phyloP scores from a whole-genome alignment of 1,284 basidiomycete genomes.

The Inonotus hispidus region DNA sequence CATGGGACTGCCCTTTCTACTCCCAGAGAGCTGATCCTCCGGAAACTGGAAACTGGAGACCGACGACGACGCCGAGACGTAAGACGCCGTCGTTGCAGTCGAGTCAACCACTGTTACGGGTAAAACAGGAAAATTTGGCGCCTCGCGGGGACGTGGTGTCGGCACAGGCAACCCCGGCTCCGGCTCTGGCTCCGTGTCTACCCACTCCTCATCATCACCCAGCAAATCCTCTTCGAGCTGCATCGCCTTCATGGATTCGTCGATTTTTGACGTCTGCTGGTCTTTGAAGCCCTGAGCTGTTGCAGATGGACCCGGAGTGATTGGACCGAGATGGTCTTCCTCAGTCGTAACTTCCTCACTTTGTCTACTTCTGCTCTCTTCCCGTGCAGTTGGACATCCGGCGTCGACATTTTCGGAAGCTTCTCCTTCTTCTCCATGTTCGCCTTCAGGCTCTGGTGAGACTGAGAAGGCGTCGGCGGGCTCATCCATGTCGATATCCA shows the following conservation, averaged over 20 bases:
- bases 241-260: constrained; percentile 25
- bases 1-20: constrained; percentile 8
- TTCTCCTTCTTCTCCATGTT: constrained; percentile 31
- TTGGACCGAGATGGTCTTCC: constrained; percentile 59
- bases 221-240: constrained; percentile 32
- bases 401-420: constrained; percentile 23
- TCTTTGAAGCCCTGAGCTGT: constrained; percentile 20
- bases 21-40: background rate
- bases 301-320: constrained; percentile 51
- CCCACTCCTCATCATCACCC: constrained; percentile 66
- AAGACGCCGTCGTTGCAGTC: constrained; percentile 16
- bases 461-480: constrained; percentile 39
- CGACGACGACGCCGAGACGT: constrained; percentile 16
- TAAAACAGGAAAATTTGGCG: constrained; percentile 23
- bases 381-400: background rate
- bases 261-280: constrained; percentile 18
- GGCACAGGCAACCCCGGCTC: constrained; percentile 31
- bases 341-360: constrained; percentile 51
- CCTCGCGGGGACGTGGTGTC: constrained; percentile 25
- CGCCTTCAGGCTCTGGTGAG: constrained; percentile 36
- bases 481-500: constrained; percentile 51
- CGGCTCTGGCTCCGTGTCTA: constrained; percentile 37
- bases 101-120: constrained; percentile 11
- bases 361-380: constrained; percentile 10
- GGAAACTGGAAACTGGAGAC: constrained; percentile 9